phyloP scores from a whole-genome alignment of 768 basidiomycete genomes.

The Kwoniella heveanensis region DNA sequence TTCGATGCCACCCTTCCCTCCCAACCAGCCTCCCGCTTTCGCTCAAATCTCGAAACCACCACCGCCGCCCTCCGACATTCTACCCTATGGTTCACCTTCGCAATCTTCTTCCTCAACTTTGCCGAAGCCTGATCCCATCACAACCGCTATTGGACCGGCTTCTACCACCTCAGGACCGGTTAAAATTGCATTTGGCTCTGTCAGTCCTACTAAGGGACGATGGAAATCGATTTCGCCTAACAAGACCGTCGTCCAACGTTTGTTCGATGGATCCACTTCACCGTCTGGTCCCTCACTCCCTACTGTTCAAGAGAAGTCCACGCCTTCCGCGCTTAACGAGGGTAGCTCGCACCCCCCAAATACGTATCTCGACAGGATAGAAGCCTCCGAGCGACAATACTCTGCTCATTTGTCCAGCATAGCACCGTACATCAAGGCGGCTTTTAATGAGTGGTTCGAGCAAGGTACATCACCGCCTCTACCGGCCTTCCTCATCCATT shows the following conservation, averaged over 20 bases:
- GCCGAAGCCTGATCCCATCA: neutral
- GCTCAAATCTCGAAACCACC: conserved; percentile 13
- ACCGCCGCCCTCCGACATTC: conserved; percentile 4
- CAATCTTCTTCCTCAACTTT: neutral
- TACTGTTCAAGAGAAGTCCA: neutral
- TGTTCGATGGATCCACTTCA: conserved; percentile 24
- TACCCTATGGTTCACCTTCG: conserved; percentile 3
- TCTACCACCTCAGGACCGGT: neutral
- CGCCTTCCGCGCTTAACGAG: neutral
- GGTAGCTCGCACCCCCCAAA: neutral
- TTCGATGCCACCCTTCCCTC: neutral
- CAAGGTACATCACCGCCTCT: conserved; percentile 33
- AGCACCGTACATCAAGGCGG: conserved; percentile 47
- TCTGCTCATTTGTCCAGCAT: conserved; percentile 16
- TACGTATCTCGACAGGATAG: conserved; percentile 13
- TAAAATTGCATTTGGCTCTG: conserved; percentile 19
- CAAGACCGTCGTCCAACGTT: conserved; percentile 23
- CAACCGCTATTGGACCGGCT: neutral
- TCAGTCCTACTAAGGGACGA: conserved; percentile 19
- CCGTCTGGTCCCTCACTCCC: neutral
- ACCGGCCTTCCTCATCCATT: conserved; percentile 38
- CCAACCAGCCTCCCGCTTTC: conserved; percentile 11
- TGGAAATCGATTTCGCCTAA: conserved; percentile 19
- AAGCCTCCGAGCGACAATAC: conserved; percentile 2
- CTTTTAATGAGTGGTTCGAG: conserved; percentile 38